Evolutionary conservation across 2,329 filamentous ascomycete genomes (phyloP).

Genomic region (Tolypocladium pustulatum): DNA sequence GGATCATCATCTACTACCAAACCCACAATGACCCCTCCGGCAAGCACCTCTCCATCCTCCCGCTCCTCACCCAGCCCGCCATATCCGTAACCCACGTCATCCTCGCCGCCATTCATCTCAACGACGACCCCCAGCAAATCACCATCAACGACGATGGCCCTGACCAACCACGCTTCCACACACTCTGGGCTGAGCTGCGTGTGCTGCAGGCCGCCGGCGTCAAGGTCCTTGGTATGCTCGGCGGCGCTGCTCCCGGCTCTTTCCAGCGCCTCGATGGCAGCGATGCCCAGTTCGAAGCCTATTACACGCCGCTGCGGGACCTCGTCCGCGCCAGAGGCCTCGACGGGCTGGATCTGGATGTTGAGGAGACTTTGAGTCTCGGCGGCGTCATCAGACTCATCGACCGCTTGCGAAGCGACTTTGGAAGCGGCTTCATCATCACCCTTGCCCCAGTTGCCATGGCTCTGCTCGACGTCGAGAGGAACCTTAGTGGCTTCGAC

Average conservation of each 20-base stretch:
- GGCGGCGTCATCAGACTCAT: slow-evolving; percentile 55
- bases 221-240: slow-evolving; percentile 77
- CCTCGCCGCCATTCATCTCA: slow-evolving; percentile 77
- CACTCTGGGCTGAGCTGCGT: slow-evolving; percentile 69
- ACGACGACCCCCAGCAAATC: slow-evolving; percentile 52
- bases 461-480: slow-evolving; percentile 44
- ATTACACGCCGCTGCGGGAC: slow-evolving; percentile 59
- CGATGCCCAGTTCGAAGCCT: slow-evolving; percentile 55
- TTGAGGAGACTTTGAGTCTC: slow-evolving; percentile 68
- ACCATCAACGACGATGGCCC: slow-evolving; percentile 75
- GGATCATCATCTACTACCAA: slow-evolving; percentile 43
- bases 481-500: slow-evolving; percentile 70
- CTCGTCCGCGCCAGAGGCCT: slow-evolving; percentile 51
- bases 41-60: slow-evolving; percentile 40
- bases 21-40: slow-evolving; percentile 37
- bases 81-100: slow-evolving; percentile 68
- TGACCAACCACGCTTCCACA: slow-evolving; percentile 53
- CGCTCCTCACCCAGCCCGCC: slow-evolving; percentile 34
- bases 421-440: slow-evolving; percentile 61
- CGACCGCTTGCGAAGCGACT: slow-evolving; percentile 56
- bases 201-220: slow-evolving; percentile 63
- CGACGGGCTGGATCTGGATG: slow-evolving; percentile 67
- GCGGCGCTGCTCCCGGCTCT: slow-evolving; percentile 70
- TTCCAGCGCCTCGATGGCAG: slow-evolving; percentile 49
- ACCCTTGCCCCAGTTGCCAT: slow-evolving; percentile 75